These are phyloP conservation scores for Protostelium mycophagum DNA, from an alignment of 78 protist genomes.

Conservation along the genomic window DNA sequence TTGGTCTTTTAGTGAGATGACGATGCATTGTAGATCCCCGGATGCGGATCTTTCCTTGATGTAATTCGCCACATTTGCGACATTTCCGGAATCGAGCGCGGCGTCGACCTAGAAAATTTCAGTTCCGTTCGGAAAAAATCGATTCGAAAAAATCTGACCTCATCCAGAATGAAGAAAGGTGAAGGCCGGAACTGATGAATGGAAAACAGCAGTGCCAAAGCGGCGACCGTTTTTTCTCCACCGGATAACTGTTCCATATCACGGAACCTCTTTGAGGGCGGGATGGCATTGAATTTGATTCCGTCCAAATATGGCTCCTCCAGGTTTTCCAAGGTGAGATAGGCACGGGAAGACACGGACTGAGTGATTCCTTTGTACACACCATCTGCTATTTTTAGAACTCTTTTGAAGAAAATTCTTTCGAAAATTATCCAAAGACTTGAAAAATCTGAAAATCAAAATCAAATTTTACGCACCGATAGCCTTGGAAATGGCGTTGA, in stretches of 20 bases:
- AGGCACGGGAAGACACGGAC: slow-evolving; percentile 38
- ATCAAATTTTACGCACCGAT: too few relatives aligned
- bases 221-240: slow-evolving; percentile 99
- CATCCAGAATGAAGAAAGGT: slow-evolving; percentile 99
- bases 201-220: slow-evolving; percentile 98
- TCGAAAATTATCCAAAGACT: too few relatives aligned
- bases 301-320: slow-evolving; percentile 88
- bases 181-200: slow-evolving; percentile 85
- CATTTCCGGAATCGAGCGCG: slow-evolving; percentile 95
- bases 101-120: too few relatives aligned
- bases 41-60: slow-evolving; percentile 14
- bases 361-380: slow-evolving; percentile 82
- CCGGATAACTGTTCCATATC: slow-evolving; percentile 94
- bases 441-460: too few relatives aligned
- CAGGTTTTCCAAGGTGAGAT: slow-evolving; percentile 70
- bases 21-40: slow-evolving; percentile 73
- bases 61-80: slow-evolving; percentile 76
- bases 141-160: too few relatives aligned
- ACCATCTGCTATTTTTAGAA: too few relatives aligned
- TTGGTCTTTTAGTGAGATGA: slow-evolving; percentile 87
- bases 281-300: slow-evolving; percentile 88
- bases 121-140: too few relatives aligned
- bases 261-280: slow-evolving; percentile 95
- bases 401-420: not conserved
- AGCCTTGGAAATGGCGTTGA: slow-evolving; percentile 32